Evolutionary conservation across 805 yeast species (phyloP).

Genomic region (Teunomyces tritomae): DNA sequence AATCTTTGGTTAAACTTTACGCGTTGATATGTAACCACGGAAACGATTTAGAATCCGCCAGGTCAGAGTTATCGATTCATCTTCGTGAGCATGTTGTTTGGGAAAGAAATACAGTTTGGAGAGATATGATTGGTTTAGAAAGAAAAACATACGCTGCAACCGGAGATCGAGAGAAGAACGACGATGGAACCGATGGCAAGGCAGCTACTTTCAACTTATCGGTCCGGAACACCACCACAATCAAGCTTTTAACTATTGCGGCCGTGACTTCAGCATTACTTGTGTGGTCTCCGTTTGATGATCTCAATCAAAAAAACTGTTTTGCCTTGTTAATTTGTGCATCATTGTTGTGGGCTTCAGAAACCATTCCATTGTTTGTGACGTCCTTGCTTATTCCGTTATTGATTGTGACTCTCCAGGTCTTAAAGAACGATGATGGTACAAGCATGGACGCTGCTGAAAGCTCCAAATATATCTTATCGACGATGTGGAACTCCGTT

Average conservation of each 20-base stretch:
- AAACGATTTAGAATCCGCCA: conserved; percentile 41
- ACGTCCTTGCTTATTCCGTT: conserved; percentile 85
- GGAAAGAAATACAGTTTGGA: conserved; percentile 57
- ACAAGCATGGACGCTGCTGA: conserved; percentile 40
- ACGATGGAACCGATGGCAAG: conserved; percentile 7
- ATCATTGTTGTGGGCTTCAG: conserved; percentile 93
- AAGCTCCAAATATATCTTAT: conserved; percentile 44
- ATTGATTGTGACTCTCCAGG: conserved; percentile 68
- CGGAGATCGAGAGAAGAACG: conserved; percentile 4
- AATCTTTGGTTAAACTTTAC: conserved; percentile 31
- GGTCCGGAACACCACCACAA: conserved; percentile 30
- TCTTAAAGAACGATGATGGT: conserved; percentile 57
- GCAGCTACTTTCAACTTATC: conserved; percentile 20
- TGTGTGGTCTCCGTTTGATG: conserved; percentile 31
- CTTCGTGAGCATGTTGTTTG: conserved; percentile 55
- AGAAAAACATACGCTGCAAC: conserved; percentile 36
- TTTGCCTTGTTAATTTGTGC: conserved; percentile 79
- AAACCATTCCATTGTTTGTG: conserved; percentile 85
- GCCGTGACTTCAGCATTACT: conserved; percentile 42
- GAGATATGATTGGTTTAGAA: conserved; percentile 53
- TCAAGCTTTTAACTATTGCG: conserved; percentile 48
- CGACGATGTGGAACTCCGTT: conserved; percentile 54
- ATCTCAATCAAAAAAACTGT: conserved; percentile 43
- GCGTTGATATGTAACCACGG: conserved; percentile 40
- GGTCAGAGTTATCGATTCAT: conserved; percentile 54